Evolutionary conservation across 441 rosid genomes (phyloP), one percentile per base, ranked within the genome.

Genomic region (Pelargonium exstipulatum): DNA sequence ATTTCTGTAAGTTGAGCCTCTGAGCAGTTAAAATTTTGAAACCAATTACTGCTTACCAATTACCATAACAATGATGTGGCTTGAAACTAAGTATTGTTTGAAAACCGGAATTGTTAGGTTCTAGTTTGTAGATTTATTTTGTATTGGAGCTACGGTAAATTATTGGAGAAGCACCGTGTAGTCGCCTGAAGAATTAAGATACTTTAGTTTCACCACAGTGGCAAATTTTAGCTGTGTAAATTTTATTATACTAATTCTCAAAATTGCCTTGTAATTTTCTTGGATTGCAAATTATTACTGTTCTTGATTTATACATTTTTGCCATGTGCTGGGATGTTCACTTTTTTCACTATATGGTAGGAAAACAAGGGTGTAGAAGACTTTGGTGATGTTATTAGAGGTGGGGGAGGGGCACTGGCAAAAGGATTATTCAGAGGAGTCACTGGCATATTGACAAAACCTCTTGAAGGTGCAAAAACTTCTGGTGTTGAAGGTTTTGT

Each of bases 401-500:
- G 85, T 81, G 99, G 99, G 76, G 99, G 99, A 71, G 99, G 99
- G 71, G 99, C 98, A 72, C 80, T 95, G 9, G 99, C 97, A 51
- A 95, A 95, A 80, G 98, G 99, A 53, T 77, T 95, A 48, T 90
- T 92, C 72, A 87, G 99, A 86, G 99, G 99, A 74, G 98, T 95
- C 71, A 90, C 99, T 62, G 97, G 99, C 69, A 95, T 95, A 81
- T 81, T 92, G 75, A 90, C 98, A 13, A 92, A 95, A 80, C 99
- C 99, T 79, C 88, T 92, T 40, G 98, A 95, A 82, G 99, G 98
- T 67, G 99, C 99, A 63, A 95, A 95, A 83, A 63, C 83, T 71
- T 89, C 96, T 67, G 99, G 98, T 46, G 97, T 95, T 42, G 99
- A 95, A 76, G 99, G 99, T 67, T 95, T 95, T 77, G 97, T 90